These are phyloP conservation scores for Ophiostoma ulmi DNA, from an alignment of 2,329 filamentous ascomycete species.

Conservation along the genomic window DNA sequence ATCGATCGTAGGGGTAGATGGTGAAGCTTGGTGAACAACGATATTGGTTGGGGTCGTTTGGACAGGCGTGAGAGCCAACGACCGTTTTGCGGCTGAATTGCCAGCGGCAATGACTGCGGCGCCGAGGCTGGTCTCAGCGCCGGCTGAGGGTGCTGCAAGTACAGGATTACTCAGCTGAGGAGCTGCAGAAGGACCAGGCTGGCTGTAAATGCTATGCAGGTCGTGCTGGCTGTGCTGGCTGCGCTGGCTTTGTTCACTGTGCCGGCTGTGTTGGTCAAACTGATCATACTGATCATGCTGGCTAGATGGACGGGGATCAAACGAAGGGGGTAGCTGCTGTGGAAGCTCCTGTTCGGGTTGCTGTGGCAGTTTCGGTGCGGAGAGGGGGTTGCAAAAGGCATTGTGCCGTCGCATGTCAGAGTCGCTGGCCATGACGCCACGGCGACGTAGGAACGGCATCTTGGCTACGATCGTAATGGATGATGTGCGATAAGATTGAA, in stretches of 20 bases:
- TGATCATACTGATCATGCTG: slow-evolving; percentile 2
- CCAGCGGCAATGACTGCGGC: slow-evolving; percentile 30
- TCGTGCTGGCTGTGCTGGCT: background rate
- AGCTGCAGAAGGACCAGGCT: background rate
- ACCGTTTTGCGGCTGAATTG: slow-evolving; percentile 25
- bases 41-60: slow-evolving; percentile 14
- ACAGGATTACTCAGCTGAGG: slow-evolving; percentile 1
- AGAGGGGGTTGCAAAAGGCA: slow-evolving; percentile 32
- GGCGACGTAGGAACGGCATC: slow-evolving; percentile 59
- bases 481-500: slow-evolving; percentile 25
- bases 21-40: background rate
- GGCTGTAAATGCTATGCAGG: background rate
- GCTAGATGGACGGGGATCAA: background rate
- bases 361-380: slow-evolving; percentile 23
- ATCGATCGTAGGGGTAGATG: slow-evolving; percentile 26
- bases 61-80: background rate
- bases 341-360: slow-evolving; percentile 10
- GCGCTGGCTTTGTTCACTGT: background rate
- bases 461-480: slow-evolving; percentile 20
- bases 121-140: slow-evolving; percentile 17
- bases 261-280: slow-evolving; percentile 11
- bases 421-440: slow-evolving; percentile 56
- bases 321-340: slow-evolving; percentile 13
- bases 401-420: slow-evolving; percentile 53
- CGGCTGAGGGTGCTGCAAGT: background rate